These are phyloP conservation scores for Xylaria venustula DNA, from an alignment of 495 filamentous ascomycete species.

Conservation along the genomic window DNA sequence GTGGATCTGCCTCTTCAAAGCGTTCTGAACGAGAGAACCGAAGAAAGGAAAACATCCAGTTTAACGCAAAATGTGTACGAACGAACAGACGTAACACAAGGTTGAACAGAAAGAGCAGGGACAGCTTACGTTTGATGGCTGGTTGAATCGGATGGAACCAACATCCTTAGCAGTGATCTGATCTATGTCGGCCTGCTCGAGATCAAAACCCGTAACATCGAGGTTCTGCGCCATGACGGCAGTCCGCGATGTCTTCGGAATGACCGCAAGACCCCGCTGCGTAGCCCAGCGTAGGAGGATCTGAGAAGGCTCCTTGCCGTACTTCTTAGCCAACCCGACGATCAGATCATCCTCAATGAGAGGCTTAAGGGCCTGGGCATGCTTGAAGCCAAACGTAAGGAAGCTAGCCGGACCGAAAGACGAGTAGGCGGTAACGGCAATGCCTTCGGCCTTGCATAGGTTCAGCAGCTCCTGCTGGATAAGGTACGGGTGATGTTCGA, in stretches of 20 bases:
- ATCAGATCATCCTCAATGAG: slow-evolving; percentile 71
- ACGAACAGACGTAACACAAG: not conserved
- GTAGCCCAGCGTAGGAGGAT: slow-evolving; percentile 89
- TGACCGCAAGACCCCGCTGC: slow-evolving; percentile 88
- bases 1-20: not conserved
- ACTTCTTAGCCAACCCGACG: slow-evolving; percentile 64
- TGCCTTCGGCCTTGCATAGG: slow-evolving; percentile 68
- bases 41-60: slow-evolving; percentile 18
- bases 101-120: slow-evolving; percentile 21
- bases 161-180: slow-evolving; percentile 66
- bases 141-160: slow-evolving; percentile 72
- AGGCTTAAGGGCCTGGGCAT: slow-evolving; percentile 62
- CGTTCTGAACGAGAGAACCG: not conserved
- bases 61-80: not conserved
- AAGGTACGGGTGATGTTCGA: slow-evolving; percentile 98
- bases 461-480: slow-evolving; percentile 73
- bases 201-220: slow-evolving; percentile 64
- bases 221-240: slow-evolving; percentile 59
- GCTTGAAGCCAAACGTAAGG: slow-evolving; percentile 70
- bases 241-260: slow-evolving; percentile 76
- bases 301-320: slow-evolving; percentile 77
- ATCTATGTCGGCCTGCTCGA: slow-evolving; percentile 64
- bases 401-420: slow-evolving; percentile 87
- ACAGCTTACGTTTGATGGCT: slow-evolving; percentile 64
- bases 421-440: slow-evolving; percentile 85